Conservation (phyloP, 2,329 filamentous ascomycete species). For the Monilinia laxa region DNA sequence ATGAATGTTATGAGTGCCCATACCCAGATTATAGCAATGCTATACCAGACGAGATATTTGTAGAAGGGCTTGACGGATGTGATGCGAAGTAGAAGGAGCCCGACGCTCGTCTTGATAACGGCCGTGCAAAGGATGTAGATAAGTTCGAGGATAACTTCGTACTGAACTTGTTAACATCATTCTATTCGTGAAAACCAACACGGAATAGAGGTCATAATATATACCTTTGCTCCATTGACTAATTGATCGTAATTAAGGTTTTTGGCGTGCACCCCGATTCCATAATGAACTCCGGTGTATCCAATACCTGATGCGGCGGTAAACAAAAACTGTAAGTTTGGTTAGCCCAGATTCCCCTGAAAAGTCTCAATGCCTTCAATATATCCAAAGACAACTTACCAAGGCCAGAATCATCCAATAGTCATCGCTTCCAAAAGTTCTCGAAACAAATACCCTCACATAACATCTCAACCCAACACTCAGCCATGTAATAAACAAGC, state of each 20-base stretch:
- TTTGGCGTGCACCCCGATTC: slow-evolving; percentile 1
- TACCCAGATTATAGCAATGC: not conserved
- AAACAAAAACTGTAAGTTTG: not conserved
- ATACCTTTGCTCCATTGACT: slow-evolving; percentile 10
- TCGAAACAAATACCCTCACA: not conserved
- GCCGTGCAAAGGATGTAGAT: not conserved
- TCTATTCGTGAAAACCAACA: not conserved
- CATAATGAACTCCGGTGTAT: not conserved
- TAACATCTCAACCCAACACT: slow-evolving; percentile 17
- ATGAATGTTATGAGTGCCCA: slow-evolving; percentile 9
- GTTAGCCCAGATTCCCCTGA: not conserved
- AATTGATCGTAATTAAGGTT: not conserved
- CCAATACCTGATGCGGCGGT: not conserved
- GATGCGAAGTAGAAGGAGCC: slow-evolving; percentile 17
- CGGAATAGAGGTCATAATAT: not conserved
- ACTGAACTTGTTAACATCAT: slow-evolving; percentile 10
- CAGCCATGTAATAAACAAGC: slow-evolving; percentile 6
- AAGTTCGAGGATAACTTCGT: not conserved
- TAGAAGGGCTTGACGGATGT: slow-evolving; percentile 13
- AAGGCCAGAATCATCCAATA: slow-evolving; percentile 3
- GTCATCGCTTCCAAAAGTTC: slow-evolving; percentile 18
- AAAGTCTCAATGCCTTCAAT: not conserved
- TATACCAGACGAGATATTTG: slow-evolving; percentile 15
- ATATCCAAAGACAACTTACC: slow-evolving; percentile 6
- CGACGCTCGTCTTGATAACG: slow-evolving; percentile 18